Conservation (phyloP, 108 stramenopile genomes). For the Parietichytrium sp. region DNA sequence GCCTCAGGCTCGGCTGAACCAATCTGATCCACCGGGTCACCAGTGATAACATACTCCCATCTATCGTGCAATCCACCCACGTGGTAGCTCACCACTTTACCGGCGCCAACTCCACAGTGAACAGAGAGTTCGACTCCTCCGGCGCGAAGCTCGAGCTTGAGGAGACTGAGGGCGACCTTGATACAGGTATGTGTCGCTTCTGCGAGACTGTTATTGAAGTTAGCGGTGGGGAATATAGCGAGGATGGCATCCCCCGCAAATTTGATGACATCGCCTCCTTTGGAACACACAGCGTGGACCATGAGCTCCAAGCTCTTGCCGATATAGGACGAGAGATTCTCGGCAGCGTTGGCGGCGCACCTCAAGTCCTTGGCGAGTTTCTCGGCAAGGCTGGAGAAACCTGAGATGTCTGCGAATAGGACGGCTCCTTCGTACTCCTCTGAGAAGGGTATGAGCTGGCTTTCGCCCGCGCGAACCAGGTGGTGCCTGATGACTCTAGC, state of each 20-base stretch:
- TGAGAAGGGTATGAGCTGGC: background rate
- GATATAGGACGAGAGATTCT: conserved; percentile 60
- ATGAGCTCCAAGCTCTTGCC: conserved; percentile 17
- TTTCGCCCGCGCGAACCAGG: background rate
- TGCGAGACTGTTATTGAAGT: background rate
- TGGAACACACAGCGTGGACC: conserved; percentile 49
- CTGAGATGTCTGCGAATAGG: conserved; percentile 60
- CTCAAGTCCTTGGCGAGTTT: conserved; percentile 45
- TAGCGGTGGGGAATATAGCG: conserved; percentile 50
- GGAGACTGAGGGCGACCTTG: background rate
- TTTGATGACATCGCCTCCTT: conserved; percentile 65
- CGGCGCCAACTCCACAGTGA: conserved; percentile 21
- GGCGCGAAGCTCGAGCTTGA: conserved; percentile 6
- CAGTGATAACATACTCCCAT: conserved; percentile 33
- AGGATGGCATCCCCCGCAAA: conserved; percentile 65
- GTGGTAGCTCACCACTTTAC: conserved; percentile 28
- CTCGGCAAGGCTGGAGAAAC: conserved; percentile 58
- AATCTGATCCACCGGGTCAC: conserved; percentile 20
- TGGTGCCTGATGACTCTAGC: background rate
- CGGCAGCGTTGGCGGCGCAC: conserved; percentile 49
- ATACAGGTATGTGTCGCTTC: background rate
- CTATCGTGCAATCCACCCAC: background rate
- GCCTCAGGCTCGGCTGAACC: conserved; percentile 25
- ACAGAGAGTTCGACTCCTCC: conserved; percentile 21
- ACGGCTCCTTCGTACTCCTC: conserved; percentile 52